These are phyloP conservation scores for Rosa chinensis DNA, from an alignment of 306 rosid genomes.

Conservation along the genomic window DNA sequence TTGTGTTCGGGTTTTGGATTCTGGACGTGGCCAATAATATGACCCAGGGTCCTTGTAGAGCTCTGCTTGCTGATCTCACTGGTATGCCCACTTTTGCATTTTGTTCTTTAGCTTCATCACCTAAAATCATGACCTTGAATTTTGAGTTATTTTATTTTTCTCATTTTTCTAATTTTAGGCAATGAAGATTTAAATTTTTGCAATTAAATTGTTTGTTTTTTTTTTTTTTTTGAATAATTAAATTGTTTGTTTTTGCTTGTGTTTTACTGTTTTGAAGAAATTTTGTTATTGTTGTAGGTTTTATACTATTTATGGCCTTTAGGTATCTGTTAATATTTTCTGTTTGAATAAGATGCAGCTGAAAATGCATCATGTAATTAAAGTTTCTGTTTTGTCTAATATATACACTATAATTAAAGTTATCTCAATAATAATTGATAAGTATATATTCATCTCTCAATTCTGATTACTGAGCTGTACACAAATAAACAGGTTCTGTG, in stretches of 20 bases:
- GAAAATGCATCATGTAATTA: not conserved
- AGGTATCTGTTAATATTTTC: not conserved
- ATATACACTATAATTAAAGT: not conserved
- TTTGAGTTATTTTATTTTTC: not conserved
- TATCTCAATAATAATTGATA: not conserved
- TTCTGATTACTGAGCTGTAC: not conserved
- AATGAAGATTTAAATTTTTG: not conserved
- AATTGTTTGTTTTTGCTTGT: not conserved
- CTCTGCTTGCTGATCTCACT: constrained; percentile 88
- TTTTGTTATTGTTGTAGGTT: not conserved
- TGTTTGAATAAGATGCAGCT: not conserved
- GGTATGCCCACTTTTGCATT: constrained; percentile 37
- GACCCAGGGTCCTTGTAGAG: constrained; percentile 87
- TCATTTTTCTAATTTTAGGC: not conserved
- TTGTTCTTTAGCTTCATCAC: not conserved
- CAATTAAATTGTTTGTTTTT: not conserved
- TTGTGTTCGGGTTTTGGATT: constrained; percentile 83
- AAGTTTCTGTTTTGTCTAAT: not conserved
- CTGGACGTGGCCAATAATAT: constrained; percentile 79
- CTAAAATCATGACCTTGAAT: not conserved
- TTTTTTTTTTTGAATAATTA: not conserved
- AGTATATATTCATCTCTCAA: not conserved
- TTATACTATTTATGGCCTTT: not conserved
- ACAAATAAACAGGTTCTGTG: not conserved
- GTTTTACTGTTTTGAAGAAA: not conserved